A percentile compares a stretch with the other conserved stretches of the same genome.
Evolutionary conservation across 1,139 yeast genomes (phyloP).

Genomic region (Pichiaceae sp.): DNA sequence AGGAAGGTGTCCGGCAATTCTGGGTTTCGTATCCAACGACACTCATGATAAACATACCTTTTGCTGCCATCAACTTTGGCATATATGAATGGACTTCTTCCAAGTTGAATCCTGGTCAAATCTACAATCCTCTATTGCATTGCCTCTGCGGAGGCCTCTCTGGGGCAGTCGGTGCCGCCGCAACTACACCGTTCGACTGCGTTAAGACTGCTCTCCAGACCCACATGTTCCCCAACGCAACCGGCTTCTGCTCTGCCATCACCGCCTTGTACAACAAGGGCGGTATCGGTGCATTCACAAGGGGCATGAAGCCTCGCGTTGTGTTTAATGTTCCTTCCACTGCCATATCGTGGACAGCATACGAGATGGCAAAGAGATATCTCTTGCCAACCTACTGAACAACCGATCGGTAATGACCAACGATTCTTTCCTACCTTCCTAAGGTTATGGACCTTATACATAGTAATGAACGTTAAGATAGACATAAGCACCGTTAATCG

Average conservation of each 20-base stretch:
- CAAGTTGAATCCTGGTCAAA: slow-evolving; percentile 66
- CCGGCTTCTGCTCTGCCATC: slow-evolving; percentile 69
- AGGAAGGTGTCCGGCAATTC: slow-evolving; percentile 79
- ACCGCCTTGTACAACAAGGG: slow-evolving; percentile 54
- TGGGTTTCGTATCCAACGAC: slow-evolving; percentile 95
- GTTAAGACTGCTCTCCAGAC: slow-evolving; percentile 89
- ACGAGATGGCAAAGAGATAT: slow-evolving; percentile 90
- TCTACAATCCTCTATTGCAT: slow-evolving; percentile 84
- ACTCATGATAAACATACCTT: slow-evolving; percentile 85
- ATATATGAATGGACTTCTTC: slow-evolving; percentile 81
- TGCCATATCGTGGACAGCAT: slow-evolving; percentile 97
- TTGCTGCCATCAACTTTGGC: slow-evolving; percentile 91
- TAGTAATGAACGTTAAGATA: no score
- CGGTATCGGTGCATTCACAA: slow-evolving; percentile 64
- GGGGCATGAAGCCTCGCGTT: slow-evolving; percentile 89
- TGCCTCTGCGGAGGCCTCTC: slow-evolving; percentile 93
- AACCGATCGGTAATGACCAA: not conserved
- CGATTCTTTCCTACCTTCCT: no score
- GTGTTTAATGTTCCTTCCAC: slow-evolving; percentile 94
- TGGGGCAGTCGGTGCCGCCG: slow-evolving; percentile 94
- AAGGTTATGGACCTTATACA: no score
- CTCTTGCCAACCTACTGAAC: slow-evolving; percentile 17
- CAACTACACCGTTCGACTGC: slow-evolving; percentile 94
- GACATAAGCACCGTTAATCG: not conserved
- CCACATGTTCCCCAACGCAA: slow-evolving; percentile 50